phyloP scores from a whole-genome alignment of 495 filamentous ascomycete genomes.

The Rhypophila decipiens region DNA sequence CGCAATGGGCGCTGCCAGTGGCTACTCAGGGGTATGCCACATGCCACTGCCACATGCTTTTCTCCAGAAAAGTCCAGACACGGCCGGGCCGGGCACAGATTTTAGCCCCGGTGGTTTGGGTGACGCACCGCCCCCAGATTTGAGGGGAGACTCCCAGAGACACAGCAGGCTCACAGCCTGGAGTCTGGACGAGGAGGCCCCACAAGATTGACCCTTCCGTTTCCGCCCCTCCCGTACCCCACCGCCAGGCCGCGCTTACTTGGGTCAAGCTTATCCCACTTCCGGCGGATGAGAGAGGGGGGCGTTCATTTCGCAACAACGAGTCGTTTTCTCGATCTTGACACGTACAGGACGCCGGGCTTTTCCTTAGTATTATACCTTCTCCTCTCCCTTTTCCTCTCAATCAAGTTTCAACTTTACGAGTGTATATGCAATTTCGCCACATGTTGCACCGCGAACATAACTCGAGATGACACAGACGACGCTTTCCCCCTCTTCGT shows the following conservation, averaged over 20 bases:
- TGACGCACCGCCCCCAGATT: too few species aligned
- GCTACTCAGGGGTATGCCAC: too few species aligned
- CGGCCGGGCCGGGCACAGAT: neutral
- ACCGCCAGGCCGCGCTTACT: neutral
- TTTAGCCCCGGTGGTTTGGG: neutral
- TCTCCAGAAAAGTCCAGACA: too few species aligned
- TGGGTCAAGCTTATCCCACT: neutral
- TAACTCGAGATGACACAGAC: conserved; percentile 14
- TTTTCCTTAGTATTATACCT: neutral
- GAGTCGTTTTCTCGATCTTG: neutral
- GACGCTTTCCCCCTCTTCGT: conserved; percentile 3
- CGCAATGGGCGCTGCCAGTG: too few species aligned
- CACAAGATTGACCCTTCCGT: too few species aligned
- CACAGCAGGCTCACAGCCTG: too few species aligned
- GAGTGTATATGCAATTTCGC: neutral
- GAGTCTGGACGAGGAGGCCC: too few species aligned
- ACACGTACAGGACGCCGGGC: neutral
- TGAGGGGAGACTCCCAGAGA: too few species aligned
- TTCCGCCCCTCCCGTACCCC: neutral
- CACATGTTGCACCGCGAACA: neutral
- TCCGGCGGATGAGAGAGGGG: neutral
- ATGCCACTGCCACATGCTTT: too few species aligned
- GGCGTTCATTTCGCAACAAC: too few species aligned
- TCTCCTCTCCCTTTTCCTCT: neutral
- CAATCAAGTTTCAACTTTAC: too few species aligned